These are phyloP conservation scores for Cercospora janseana DNA, from an alignment of 2,329 filamentous ascomycete species.

Conservation along the genomic window DNA sequence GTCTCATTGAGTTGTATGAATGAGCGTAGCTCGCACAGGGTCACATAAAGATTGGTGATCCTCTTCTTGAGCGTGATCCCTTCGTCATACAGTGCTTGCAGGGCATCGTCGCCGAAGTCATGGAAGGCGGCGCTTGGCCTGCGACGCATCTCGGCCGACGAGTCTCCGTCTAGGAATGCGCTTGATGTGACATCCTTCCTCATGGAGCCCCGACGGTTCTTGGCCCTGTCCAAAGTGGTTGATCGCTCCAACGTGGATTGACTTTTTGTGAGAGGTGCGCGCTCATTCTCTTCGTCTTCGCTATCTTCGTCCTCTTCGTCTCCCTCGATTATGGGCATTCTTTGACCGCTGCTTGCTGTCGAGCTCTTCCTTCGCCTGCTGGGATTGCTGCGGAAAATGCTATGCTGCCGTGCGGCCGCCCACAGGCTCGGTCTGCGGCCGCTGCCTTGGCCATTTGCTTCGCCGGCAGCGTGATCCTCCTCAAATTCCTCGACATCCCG, in stretches of 20 bases:
- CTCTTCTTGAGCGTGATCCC: slow-evolving; percentile 91
- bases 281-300: slow-evolving; percentile 59
- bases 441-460: slow-evolving; percentile 33
- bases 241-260: slow-evolving; percentile 28
- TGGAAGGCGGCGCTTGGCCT: slow-evolving; percentile 67
- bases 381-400: slow-evolving; percentile 53
- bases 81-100: slow-evolving; percentile 66
- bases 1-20: slow-evolving; percentile 96
- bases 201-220: slow-evolving; percentile 18
- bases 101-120: slow-evolving; percentile 73
- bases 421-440: slow-evolving; percentile 35
- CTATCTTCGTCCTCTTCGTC: slow-evolving; percentile 49
- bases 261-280: slow-evolving; percentile 44
- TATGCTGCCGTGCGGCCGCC: slow-evolving; percentile 41
- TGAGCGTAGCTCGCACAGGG: slow-evolving; percentile 90
- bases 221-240: slow-evolving; percentile 22
- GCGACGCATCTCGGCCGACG: slow-evolving; percentile 51
- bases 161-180: slow-evolving; percentile 21
- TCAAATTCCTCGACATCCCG: slow-evolving; percentile 70
- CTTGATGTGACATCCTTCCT: slow-evolving; percentile 26
- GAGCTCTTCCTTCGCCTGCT: slow-evolving; percentile 45
- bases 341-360: slow-evolving; percentile 39
- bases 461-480: slow-evolving; percentile 47
- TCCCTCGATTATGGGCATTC: slow-evolving; percentile 54
- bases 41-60: slow-evolving; percentile 81